A percentile compares a stretch with the other conserved stretches of the same genome.
These are phyloP conservation scores for Lathyrus aphaca DNA, from an alignment of 306 rosid species.

Conservation along the genomic window DNA sequence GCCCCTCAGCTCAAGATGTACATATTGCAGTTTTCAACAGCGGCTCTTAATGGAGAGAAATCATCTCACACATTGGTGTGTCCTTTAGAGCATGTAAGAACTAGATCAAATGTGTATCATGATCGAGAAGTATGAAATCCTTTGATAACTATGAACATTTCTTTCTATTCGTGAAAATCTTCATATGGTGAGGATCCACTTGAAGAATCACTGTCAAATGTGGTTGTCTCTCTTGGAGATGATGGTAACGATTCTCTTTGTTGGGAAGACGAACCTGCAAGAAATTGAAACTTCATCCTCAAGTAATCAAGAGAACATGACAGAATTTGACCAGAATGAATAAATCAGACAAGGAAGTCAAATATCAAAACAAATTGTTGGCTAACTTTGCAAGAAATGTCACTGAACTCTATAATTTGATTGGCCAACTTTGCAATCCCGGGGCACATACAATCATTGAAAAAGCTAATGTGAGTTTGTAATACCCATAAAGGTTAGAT, in stretches of 20 bases:
- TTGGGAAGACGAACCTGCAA: conserved; percentile 82
- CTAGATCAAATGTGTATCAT: conserved; percentile 1
- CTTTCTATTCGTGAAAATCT: conserved; percentile 77
- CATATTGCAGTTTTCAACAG: conserved; percentile 35
- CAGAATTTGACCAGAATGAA: conserved; percentile 16
- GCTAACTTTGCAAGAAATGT: neutral
- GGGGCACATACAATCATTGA: neutral
- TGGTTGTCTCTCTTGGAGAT: conserved; percentile 80
- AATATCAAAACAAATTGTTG: neutral
- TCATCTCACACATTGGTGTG: neutral
- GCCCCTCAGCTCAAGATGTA: conserved; percentile 19
- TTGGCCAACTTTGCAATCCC: conserved; percentile 10
- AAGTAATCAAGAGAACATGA: conserved; percentile 33
- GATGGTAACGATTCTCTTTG: conserved; percentile 82
- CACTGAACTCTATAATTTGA: neutral
- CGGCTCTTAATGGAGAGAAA: conserved; percentile 31
- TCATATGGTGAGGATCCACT: conserved; percentile 89
- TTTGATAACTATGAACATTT: conserved; percentile 30
- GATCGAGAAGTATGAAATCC: conserved; percentile 32
- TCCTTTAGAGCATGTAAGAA: conserved; percentile 22
- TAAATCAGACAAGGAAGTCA: conserved; percentile 16
- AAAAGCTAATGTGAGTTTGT: conserved; percentile 12
- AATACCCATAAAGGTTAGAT: neutral
- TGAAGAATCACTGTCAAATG: conserved; percentile 85
- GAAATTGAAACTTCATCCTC: conserved; percentile 38